These are phyloP conservation scores for Chaetomium globosum DNA, from an alignment of 2,329 filamentous ascomycete species.

Conservation along the genomic window DNA sequence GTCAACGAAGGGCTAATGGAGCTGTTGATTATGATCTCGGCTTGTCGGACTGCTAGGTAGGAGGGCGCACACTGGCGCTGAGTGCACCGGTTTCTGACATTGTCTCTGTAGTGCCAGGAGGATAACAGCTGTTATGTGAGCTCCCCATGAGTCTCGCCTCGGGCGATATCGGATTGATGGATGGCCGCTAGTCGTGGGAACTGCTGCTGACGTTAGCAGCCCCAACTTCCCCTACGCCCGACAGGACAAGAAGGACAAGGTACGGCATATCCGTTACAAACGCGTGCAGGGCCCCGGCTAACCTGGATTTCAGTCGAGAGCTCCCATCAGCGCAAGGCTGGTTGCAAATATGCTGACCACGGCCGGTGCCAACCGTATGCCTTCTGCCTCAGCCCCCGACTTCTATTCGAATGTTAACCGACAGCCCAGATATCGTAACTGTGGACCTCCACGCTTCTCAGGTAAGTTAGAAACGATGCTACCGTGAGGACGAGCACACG, in stretches of 20 bases:
- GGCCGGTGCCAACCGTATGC: slow-evolving; percentile 79
- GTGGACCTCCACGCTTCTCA: slow-evolving; percentile 95
- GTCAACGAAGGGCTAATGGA: slow-evolving; percentile 99
- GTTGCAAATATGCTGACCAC: slow-evolving; percentile 98
- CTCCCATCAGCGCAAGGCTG: slow-evolving; percentile 93
- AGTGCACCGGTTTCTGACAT: slow-evolving; percentile 21
- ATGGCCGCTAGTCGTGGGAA: background rate
- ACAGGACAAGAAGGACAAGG: slow-evolving; percentile 92
- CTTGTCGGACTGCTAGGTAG: slow-evolving; percentile 68
- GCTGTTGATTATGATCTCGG: slow-evolving; percentile 96
- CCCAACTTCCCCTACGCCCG: slow-evolving; percentile 96
- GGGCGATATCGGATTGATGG: background rate
- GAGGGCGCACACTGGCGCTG: slow-evolving; percentile 4
- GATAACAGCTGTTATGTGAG: slow-evolving; percentile 82
- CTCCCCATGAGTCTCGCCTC: background rate
- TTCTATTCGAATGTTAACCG: slow-evolving; percentile 8
- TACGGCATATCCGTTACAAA: background rate
- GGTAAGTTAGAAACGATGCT: slow-evolving; percentile 34
- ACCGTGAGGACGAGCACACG: background rate
- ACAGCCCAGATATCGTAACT: slow-evolving; percentile 66
- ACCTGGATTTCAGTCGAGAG: slow-evolving; percentile 66
- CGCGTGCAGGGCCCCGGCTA: background rate
- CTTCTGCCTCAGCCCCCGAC: background rate
- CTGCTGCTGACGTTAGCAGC: slow-evolving; percentile 33
- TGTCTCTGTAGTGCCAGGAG: slow-evolving; percentile 63